Conservation (phyloP, 768 basidiomycete species). For the Fibroporia radiculosa region DNA sequence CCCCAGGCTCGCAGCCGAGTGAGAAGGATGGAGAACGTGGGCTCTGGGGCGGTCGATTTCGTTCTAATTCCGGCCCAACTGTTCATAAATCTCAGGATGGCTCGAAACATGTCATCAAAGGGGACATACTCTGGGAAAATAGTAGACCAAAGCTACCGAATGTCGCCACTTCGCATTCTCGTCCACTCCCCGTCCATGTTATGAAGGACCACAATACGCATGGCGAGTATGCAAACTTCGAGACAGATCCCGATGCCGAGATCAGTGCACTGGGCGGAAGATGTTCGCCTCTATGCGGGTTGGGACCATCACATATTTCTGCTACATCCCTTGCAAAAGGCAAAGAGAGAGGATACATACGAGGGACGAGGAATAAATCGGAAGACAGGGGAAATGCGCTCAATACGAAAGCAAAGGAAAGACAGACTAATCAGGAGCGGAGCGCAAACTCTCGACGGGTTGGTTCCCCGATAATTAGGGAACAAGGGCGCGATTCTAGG, state of each 20-base stretch:
- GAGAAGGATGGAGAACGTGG: constrained; percentile 4
- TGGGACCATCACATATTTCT: constrained; percentile 16
- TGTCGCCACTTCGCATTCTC: constrained; percentile 9
- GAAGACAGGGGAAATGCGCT: no score
- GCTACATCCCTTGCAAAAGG: constrained; percentile 16
- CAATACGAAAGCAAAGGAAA: constrained; percentile 12
- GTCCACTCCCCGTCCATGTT: constrained; percentile 11
- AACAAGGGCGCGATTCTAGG: constrained; percentile 17
- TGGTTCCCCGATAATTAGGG: constrained; percentile 16
- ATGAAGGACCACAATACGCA: constrained; percentile 14
- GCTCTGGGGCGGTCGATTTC: constrained; percentile 7
- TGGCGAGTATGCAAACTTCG: constrained; percentile 6
- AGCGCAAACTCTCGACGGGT: constrained; percentile 19
- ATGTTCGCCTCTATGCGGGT: constrained; percentile 27
- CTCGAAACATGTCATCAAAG: constrained; percentile 2
- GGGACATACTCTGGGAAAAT: neutral
- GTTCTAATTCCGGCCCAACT: constrained; percentile 11
- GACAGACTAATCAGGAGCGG: constrained; percentile 12
- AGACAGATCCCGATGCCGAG: constrained; percentile 12
- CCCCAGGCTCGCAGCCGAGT: constrained; percentile 5
- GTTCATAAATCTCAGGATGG: constrained; percentile 8
- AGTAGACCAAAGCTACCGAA: constrained; percentile 6
- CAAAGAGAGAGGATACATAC: constrained; percentile 16
- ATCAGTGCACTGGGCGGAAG: constrained; percentile 20
- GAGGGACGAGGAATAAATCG: constrained; percentile 12